A percentile compares a stretch with the other conserved stretches of the same genome.
phyloP scores from a whole-genome alignment of 805 yeast genomes.

The Ogataea philodendri region DNA sequence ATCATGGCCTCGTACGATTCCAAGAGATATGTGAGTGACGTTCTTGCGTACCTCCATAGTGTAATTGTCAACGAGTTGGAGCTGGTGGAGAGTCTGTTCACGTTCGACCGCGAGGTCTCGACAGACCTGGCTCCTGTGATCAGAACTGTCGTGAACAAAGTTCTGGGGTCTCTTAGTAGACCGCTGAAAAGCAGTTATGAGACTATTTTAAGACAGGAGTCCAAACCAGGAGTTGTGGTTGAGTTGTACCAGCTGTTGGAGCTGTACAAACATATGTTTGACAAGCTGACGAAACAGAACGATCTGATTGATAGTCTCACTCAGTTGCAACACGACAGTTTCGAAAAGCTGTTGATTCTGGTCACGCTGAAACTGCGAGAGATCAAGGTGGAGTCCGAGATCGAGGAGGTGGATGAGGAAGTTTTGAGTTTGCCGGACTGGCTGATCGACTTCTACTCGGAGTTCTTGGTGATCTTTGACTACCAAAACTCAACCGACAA shows the following conservation, averaged over 20 bases:
- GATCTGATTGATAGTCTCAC: slow-evolving; percentile 28
- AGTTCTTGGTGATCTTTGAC: slow-evolving; percentile 57
- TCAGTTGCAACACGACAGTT: slow-evolving; percentile 34
- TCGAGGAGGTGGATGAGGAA: slow-evolving; percentile 45
- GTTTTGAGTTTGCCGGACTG: slow-evolving; percentile 77
- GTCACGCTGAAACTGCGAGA: slow-evolving; percentile 39
- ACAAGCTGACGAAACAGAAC: slow-evolving; percentile 37
- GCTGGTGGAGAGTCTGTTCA: slow-evolving; percentile 61
- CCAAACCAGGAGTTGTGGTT: slow-evolving; percentile 51
- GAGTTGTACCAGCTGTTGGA: slow-evolving; percentile 62
- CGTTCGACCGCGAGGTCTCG: slow-evolving; percentile 32
- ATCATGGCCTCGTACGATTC: slow-evolving; percentile 76
- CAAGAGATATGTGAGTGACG: slow-evolving; percentile 76
- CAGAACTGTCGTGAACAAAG: slow-evolving; percentile 43
- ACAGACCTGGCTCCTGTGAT: slow-evolving; percentile 27
- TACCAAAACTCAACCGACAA: slow-evolving; percentile 32
- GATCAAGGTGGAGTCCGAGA: slow-evolving; percentile 30
- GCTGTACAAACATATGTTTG: slow-evolving; percentile 69
- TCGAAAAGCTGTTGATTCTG: slow-evolving; percentile 40
- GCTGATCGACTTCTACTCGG: slow-evolving; percentile 63
- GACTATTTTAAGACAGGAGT: slow-evolving; percentile 64
- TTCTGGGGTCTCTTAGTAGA: slow-evolving; percentile 53
- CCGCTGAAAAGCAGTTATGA: slow-evolving; percentile 66
- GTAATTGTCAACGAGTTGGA: slow-evolving; percentile 86
- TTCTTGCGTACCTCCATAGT: slow-evolving; percentile 84